Conservation (phyloP, 768 basidiomycete species). For the Trichaptum fuscoviolaceum region DNA sequence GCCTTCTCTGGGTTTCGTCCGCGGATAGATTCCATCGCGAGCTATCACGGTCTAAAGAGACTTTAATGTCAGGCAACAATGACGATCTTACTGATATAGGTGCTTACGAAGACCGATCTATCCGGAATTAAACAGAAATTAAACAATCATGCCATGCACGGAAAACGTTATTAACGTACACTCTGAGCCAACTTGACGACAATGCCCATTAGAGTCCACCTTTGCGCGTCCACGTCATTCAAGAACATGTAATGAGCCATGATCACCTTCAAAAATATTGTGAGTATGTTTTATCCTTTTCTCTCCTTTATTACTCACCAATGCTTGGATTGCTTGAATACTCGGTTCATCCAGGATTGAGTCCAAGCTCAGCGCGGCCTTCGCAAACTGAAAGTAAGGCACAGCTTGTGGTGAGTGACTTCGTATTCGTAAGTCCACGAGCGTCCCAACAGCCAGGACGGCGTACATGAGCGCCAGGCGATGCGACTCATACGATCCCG, state of each 20-base stretch:
- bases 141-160: constrained; percentile 10
- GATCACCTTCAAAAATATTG: constrained; percentile 37
- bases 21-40: constrained; percentile 55
- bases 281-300: background rate
- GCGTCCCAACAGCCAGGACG: constrained; percentile 58
- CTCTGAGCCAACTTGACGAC: constrained; percentile 66
- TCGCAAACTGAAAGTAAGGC: constrained; percentile 54
- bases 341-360: constrained; percentile 62
- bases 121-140: constrained; percentile 18
- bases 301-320: constrained; percentile 35
- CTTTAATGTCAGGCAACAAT: constrained; percentile 11
- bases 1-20: constrained; percentile 52
- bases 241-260: constrained; percentile 48
- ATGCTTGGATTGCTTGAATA: constrained; percentile 57
- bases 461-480: constrained; percentile 55
- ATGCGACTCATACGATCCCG: constrained; percentile 42
- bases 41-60: constrained; percentile 55
- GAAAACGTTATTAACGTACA: constrained; percentile 31
- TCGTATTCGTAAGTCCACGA: constrained; percentile 54
- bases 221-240: constrained; percentile 43
- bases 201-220: constrained; percentile 69
- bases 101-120: constrained; percentile 65
- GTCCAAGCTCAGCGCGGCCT: constrained; percentile 55
- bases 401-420: constrained; percentile 50
- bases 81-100: constrained; percentile 9